Evolutionary conservation across 441 rosid species (phyloP), one percentile per base, ranked within the genome.

Genomic region (Eruca vesicaria): DNA sequence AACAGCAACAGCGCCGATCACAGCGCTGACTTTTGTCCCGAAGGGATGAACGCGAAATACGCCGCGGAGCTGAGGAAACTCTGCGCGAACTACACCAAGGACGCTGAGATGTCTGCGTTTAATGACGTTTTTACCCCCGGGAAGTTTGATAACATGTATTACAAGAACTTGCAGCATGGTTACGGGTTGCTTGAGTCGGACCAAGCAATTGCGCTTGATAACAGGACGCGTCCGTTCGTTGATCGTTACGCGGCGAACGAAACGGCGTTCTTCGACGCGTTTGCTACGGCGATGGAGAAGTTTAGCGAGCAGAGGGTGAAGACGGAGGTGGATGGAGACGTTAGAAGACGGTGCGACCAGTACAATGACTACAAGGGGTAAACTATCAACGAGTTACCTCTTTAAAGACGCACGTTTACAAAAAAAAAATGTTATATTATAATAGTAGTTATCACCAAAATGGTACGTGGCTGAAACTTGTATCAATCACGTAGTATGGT

Each of bases 141-240:
- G 18, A 90, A 88, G 62, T 92, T 92, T 36, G 95, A 92, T 50
- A 90, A 92, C 69, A 87, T 90, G 94, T 92, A 89, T 76, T 89
- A 67, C 80, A 73, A 72, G 82, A 92, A 88, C 48, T 63, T 90
- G 76, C 73, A 72, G 55, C 82, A 72, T n/a, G 94, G 98, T 10
- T 68, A 86, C 75, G 93, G 84, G 74, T 68, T 90, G 63, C 73
- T 92, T 9, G 45, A 70, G 18, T 74, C 84, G 5, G 96, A 92
- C 65, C 73, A 83, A 16, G 82, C 83, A 5, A 59, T 93, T 3
- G 79, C 76, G 4, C 69, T 9, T 11, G 97, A 92, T 59, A 18
- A 67, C 19, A 83, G 86, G 75, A 88, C 91, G 3, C 81, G 29
- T 72, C 82, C 97, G 15, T 23, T 78, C 23, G 95, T 87, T 38